Percentiles rank a stretch among this genome's conserved stretches.
These are phyloP conservation scores for Colletotrichum gigasporum DNA, from an alignment of 2,329 filamentous ascomycete species.

Conservation along the genomic window DNA sequence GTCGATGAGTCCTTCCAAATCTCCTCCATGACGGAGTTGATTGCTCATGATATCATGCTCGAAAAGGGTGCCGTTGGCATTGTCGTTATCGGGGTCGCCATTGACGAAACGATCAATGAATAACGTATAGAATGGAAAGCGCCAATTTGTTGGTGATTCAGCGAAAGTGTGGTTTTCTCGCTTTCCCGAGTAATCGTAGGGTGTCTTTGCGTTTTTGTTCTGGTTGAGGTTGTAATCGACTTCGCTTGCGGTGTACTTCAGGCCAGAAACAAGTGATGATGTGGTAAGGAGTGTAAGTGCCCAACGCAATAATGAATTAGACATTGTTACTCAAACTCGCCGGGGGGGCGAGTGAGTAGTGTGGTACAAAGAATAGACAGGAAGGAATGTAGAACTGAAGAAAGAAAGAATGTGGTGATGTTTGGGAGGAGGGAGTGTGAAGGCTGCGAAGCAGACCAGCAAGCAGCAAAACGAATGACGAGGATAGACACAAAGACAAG, in stretches of 20 bases:
- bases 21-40: conserved; percentile 71
- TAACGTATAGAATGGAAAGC: conserved; percentile 72
- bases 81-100: conserved; percentile 71
- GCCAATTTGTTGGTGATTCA: conserved; percentile 69
- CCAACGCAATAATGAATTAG: conserved; percentile 32
- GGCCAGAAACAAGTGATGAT: conserved; percentile 38
- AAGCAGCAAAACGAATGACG: conserved; percentile 33
- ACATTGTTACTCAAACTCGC: conserved; percentile 31
- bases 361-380: conserved; percentile 25
- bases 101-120: conserved; percentile 73
- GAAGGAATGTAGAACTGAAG: conserved; percentile 31
- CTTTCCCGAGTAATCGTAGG: conserved; percentile 66
- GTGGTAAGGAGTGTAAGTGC: conserved; percentile 30
- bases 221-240: conserved; percentile 69
- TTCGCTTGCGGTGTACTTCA: conserved; percentile 38
- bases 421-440: conserved; percentile 21
- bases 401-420: conserved; percentile 27
- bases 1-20: conserved; percentile 65
- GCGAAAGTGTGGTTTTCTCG: conserved; percentile 62
- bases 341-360: conserved; percentile 28
- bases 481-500: conserved; percentile 24
- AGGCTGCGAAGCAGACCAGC: conserved; percentile 31
- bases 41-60: conserved; percentile 69
- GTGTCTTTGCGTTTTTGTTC: conserved; percentile 63
- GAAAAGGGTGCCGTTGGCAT: conserved; percentile 67